Percentiles rank a stretch among this genome's conserved stretches.
Conservation (phyloP, 805 yeast genomes). For the Zygosaccharomyces bisporus region DNA sequence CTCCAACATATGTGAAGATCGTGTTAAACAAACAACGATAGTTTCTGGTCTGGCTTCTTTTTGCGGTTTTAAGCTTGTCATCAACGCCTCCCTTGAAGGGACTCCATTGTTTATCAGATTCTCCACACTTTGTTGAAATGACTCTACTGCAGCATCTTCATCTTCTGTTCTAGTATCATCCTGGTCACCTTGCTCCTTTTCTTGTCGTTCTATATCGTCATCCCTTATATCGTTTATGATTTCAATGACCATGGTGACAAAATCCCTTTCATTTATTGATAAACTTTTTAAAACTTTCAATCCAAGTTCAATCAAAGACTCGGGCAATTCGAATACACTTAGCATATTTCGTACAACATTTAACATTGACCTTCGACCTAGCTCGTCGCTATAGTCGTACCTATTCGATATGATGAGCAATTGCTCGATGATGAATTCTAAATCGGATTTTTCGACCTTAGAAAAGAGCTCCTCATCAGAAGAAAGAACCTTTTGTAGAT, state of each 20-base stretch:
- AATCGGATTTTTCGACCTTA: slow-evolving; percentile 49
- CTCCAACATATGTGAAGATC: slow-evolving; percentile 68
- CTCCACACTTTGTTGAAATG: slow-evolving; percentile 47
- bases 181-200: slow-evolving; percentile 24
- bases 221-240: slow-evolving; percentile 82
- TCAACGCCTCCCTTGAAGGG: slow-evolving; percentile 15
- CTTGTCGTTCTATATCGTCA: slow-evolving; percentile 44
- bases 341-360: slow-evolving; percentile 55
- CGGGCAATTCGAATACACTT: slow-evolving; percentile 54
- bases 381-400: slow-evolving; percentile 85
- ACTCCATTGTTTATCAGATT: slow-evolving; percentile 32
- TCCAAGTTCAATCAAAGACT: slow-evolving; percentile 49
- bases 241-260: slow-evolving; percentile 79
- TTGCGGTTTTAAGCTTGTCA: slow-evolving; percentile 30
- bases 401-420: slow-evolving; percentile 60
- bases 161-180: slow-evolving; percentile 21
- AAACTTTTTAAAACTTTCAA: slow-evolving; percentile 64
- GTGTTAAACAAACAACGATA: slow-evolving; percentile 58
- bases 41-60: slow-evolving; percentile 41
- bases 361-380: slow-evolving; percentile 78
- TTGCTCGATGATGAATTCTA: slow-evolving; percentile 74
- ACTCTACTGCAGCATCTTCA: slow-evolving; percentile 40
- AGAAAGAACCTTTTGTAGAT: slow-evolving; percentile 46
- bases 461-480: slow-evolving; percentile 16
- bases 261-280: slow-evolving; percentile 78